A percentile compares a stretch with the other conserved stretches of the same genome.
These are phyloP conservation scores for Zoysia matrella DNA, from an alignment of 202 grass and related monocot species.

Conservation along the genomic window DNA sequence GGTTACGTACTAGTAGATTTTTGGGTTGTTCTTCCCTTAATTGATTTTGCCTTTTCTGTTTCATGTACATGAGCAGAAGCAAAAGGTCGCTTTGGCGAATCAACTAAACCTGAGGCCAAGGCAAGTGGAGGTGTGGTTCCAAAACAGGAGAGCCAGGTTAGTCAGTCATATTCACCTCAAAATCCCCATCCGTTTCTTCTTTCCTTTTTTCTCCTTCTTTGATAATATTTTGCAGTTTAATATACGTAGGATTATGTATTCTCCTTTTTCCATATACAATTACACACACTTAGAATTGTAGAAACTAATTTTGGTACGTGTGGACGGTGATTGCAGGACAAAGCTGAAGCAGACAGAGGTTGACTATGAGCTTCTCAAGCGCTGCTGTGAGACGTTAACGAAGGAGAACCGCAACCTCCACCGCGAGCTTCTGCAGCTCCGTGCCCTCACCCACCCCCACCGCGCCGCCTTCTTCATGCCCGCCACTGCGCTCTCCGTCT, in stretches of 20 bases:
- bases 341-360: constrained; percentile 96
- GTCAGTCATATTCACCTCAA: constrained; percentile 41
- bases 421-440: constrained; percentile 72
- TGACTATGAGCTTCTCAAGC: constrained; percentile 81
- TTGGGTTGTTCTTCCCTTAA: no score
- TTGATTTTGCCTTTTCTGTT: neutral
- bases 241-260: neutral
- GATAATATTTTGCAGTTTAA: neutral
- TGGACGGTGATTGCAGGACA: constrained; percentile 52
- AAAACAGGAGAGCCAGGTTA: constrained; percentile 79
- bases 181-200: constrained; percentile 27
- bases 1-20: no score
- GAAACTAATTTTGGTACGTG: neutral
- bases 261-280: no score
- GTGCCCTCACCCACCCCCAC: constrained; percentile 32
- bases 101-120: constrained; percentile 70
- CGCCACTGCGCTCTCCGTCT: constrained; percentile 51
- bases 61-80: constrained; percentile 49
- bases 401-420: constrained; percentile 81
- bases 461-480: constrained; percentile 51
- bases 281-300: no score
- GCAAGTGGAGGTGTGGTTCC: constrained; percentile 84
- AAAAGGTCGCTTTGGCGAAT: constrained; percentile 61
- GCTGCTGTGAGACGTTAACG: constrained; percentile 73
- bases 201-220: no score